phyloP scores from a whole-genome alignment of 2,329 filamentous ascomycete genomes.

The Fusarium multiceps region DNA sequence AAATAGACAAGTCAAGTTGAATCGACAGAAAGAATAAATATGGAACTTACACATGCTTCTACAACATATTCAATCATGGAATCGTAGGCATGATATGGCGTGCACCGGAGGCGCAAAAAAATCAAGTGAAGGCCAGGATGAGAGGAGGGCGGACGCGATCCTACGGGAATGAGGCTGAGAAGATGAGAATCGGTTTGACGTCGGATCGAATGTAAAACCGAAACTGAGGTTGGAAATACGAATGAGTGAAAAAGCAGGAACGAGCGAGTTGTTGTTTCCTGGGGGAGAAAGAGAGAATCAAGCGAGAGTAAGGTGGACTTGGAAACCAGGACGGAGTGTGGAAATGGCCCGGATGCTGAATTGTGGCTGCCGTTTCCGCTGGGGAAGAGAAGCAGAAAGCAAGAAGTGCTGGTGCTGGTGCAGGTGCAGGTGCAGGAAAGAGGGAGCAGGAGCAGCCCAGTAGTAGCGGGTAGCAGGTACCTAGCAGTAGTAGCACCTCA shows the following conservation, averaged over 20 bases:
- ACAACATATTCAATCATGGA: conserved; percentile 54
- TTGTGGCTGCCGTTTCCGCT: conserved; percentile 26
- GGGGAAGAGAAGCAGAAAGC: conserved; percentile 7
- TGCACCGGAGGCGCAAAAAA: conserved; percentile 46
- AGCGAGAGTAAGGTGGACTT: conserved; percentile 40
- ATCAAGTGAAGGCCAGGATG: conserved; percentile 35
- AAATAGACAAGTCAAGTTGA: neutral
- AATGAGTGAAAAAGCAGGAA: conserved; percentile 36
- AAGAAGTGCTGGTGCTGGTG: conserved; percentile 8
- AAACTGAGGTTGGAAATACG: conserved; percentile 8
- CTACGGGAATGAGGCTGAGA: conserved; percentile 30
- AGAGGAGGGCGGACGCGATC: conserved; percentile 14
- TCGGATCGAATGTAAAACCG: neutral
- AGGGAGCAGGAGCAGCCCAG: neutral
- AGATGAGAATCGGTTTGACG: conserved; percentile 16
- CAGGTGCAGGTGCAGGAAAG: neutral
- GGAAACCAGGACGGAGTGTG: conserved; percentile 27
- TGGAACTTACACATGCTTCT: conserved; percentile 57
- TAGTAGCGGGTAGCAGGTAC: neutral
- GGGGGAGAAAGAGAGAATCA: conserved; percentile 37
- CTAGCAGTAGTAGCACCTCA: neutral
- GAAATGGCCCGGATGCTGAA: conserved; percentile 34
- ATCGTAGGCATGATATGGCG: conserved; percentile 50
- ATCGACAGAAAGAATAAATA: neutral
- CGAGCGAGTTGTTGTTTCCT: conserved; percentile 30